Evolutionary conservation across 1,139 yeast species (phyloP).

Genomic region (Candida pseudoviswanathii): DNA sequence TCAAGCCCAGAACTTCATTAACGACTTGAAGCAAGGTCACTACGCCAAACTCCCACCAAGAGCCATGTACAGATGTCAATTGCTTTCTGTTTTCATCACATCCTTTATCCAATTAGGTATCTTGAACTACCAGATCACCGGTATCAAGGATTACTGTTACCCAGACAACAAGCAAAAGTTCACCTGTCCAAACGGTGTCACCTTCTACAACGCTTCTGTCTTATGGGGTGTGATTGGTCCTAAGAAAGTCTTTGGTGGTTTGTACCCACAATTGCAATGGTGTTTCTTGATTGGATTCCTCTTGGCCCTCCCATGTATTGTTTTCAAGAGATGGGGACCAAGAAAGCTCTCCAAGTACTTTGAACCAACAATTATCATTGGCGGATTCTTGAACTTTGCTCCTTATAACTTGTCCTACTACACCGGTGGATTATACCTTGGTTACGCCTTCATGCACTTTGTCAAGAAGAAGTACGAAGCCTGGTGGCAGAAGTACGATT

Average conservation of each 20-base stretch:
- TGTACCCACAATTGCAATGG: slow-evolving; percentile 51
- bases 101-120: slow-evolving; percentile 55
- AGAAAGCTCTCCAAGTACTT: slow-evolving; percentile 28
- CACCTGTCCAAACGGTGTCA: slow-evolving; percentile 52
- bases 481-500: slow-evolving; percentile 71
- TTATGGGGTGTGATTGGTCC: slow-evolving; percentile 76
- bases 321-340: slow-evolving; percentile 40
- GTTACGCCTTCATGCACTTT: slow-evolving; percentile 47
- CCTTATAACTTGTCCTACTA: slow-evolving; percentile 60
- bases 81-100: slow-evolving; percentile 44
- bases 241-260: slow-evolving; percentile 46
- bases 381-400: slow-evolving; percentile 45
- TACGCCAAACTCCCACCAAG: slow-evolving; percentile 37
- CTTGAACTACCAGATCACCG: slow-evolving; percentile 52
- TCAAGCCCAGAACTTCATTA: slow-evolving; percentile 38
- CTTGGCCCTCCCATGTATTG: slow-evolving; percentile 37
- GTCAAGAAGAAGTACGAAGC: slow-evolving; percentile 45
- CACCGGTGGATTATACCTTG: slow-evolving; percentile 51
- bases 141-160: slow-evolving; percentile 45
- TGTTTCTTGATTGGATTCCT: slow-evolving; percentile 47
- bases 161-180: slow-evolving; percentile 43
- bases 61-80: slow-evolving; percentile 55
- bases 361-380: slow-evolving; percentile 47
- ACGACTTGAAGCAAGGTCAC: slow-evolving; percentile 40
- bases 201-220: slow-evolving; percentile 56